Base-by-base conservation (phyloP, 2,329 filamentous ascomycete species). In the Aureobasidium musti region DNA sequence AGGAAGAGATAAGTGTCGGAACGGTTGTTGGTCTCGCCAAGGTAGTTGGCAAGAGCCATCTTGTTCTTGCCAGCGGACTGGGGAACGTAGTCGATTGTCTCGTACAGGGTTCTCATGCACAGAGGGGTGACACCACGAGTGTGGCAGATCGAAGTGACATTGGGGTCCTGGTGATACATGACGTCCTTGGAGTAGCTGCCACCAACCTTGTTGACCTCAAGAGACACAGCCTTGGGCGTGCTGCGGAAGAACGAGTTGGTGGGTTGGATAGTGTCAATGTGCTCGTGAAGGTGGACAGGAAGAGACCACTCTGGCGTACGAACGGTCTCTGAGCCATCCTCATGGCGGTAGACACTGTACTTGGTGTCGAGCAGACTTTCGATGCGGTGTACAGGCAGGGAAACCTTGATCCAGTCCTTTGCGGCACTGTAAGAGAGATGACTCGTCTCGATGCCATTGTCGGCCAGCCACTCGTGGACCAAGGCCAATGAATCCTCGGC, bases 191-290 rank as follows among this genome's bases (percentile, higher is more conserved):
- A 60, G 45, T 52, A 17, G 3, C 28, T 11, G 8, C 28, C 47
- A 23, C n/a, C 69, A 69, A 47, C 70, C 68, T 59, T 66, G 50
- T 73, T 70, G 23, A 74, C 73, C 26, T 74, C 68, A n/a, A 77
- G 52, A 1, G 65, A 61, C 7, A 65, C 37, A 26, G 66, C 33
- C 63, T 70, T 75, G 70, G 43, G 72, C 67, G 39, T 71, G 71
- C 70, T 78, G 71, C 80, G 79, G 73, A 85, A 83, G 77, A 87
- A 87, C 0, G 84, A 84, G 57, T 82, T 87, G 1, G 85, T 87
- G 1, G 86, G 86, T 72, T 87, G 85, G 30, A 87, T 82, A 14
- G 83, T 81, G 71, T 87, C 84, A 68, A 87, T 82, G 71, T 86
- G 84, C 57, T 80, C 78, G 71, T 87, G 84, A 5, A 87, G 78